Conservation (phyloP, 768 basidiomycete species). For the Saitozyma sp. region DNA sequence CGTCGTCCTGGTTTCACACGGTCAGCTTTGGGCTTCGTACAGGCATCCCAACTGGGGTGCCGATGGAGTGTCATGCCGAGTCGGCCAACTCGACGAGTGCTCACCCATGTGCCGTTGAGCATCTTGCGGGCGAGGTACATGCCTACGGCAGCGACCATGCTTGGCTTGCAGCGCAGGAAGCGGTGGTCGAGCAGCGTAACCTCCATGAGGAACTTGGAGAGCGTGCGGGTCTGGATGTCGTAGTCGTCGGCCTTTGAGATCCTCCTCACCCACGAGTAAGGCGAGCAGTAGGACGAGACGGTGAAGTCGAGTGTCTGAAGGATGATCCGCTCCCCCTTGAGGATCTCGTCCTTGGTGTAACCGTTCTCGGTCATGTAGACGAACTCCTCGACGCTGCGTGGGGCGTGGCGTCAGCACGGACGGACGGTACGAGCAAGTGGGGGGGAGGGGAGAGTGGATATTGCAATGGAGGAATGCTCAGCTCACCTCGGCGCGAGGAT, state of each 20-base stretch:
- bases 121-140: slow-evolving; percentile 96
- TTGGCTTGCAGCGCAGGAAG: slow-evolving; percentile 90
- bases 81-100: slow-evolving; percentile 52
- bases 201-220: slow-evolving; percentile 97
- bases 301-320: slow-evolving; percentile 90
- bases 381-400: slow-evolving; percentile 78
- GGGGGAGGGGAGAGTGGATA: background rate
- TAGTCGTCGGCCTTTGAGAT: slow-evolving; percentile 99
- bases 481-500: slow-evolving; percentile 83
- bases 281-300: slow-evolving; percentile 95
- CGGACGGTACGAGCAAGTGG: background rate
- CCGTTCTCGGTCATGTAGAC: slow-evolving; percentile 97
- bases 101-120: slow-evolving; percentile 94
- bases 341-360: slow-evolving; percentile 90
- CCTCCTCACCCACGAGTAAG: slow-evolving; percentile 97
- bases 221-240: slow-evolving; percentile 92
- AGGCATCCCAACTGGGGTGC: background rate
- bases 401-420: background rate
- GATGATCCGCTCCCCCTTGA: slow-evolving; percentile 96
- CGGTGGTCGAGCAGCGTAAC: slow-evolving; percentile 89
- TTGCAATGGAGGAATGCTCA: background rate
- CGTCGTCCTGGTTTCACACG: slow-evolving; percentile 65
- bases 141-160: slow-evolving; percentile 87
- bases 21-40: background rate
- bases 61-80: background rate